Base-by-base conservation (phyloP, 306 rosid species). In the Gillenia trifoliata region DNA sequence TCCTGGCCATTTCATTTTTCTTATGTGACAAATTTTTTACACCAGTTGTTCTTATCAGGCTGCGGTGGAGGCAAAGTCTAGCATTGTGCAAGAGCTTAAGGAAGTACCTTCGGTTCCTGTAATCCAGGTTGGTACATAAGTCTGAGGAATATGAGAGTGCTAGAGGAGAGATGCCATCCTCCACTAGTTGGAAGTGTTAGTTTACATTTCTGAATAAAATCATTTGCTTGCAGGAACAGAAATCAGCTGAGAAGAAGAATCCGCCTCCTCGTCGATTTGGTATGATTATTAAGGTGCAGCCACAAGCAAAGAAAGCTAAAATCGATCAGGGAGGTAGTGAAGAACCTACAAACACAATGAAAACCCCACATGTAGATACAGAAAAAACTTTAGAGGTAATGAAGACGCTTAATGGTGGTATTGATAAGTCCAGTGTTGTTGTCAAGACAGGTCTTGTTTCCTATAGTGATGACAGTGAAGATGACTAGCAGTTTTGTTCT, bases 391-490 rank as follows among this genome's bases (percentile, higher is more conserved):
- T 55, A 8, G 82, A 80, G 73, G 78, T 85, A 31, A 73, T 20
- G 12, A 77, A 71, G 64, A 65, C 71, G 17, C 73, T 63, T 56
- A 78, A 81, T 75, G 78, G 71, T 28, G 68, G 60, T 83, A 71
- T 74, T 40, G 84, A 60, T 20, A 81, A 74, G 80, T 41, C 80
- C 45, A 59, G 11, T 59, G 91, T 76, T 74, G 79, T 77, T 79
- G 79, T 64, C 33, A 72, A 12, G 55, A 84, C 74, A 50, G 84
- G 90, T 62, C 87, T 94, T 57, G 97, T 91, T 79, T 86, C 96
- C 20, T 94, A 94, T 69, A 91, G 97, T 81, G 97, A 90, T 17
- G 98, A 87, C 68, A 91, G 96, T 74, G 98, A 94, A 57, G 96
- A 86, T 57, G 89, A 88, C 56, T 85, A 65, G 81, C 66, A 40